Evolutionary conservation across 768 basidiomycete species (phyloP).

Genomic region (Termitomyces sp.): DNA sequence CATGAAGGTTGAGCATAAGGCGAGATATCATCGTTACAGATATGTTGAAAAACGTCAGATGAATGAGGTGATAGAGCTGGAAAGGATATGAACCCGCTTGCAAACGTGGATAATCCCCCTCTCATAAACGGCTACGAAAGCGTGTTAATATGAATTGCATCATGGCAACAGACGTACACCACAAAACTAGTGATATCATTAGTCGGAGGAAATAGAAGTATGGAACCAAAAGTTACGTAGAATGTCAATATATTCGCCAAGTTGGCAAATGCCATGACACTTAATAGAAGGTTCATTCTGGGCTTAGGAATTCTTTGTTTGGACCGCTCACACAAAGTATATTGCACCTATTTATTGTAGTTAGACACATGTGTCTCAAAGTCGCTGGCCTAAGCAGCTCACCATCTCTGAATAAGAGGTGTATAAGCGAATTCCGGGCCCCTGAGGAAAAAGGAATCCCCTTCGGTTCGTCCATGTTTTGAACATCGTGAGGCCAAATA

Average conservation of each 20-base stretch:
- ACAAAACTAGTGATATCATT: slow-evolving; percentile 15
- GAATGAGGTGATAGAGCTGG: not conserved
- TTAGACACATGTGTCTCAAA: not conserved
- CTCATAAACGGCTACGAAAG: slow-evolving; percentile 32
- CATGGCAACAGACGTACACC: slow-evolving; percentile 15
- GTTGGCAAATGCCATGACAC: slow-evolving; percentile 36
- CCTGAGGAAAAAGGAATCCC: slow-evolving; percentile 19
- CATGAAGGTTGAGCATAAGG: slow-evolving; percentile 50
- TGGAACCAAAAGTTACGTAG: not conserved
- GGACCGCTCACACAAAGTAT: slow-evolving; percentile 44
- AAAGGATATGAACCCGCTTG: slow-evolving; percentile 35
- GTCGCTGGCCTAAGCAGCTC: slow-evolving; percentile 4
- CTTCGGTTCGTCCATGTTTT: slow-evolving; percentile 34
- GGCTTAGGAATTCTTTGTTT: not conserved
- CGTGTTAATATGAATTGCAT: no score
- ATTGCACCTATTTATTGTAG: slow-evolving; percentile 33
- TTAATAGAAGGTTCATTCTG: slow-evolving; percentile 11
- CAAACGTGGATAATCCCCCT: slow-evolving; percentile 43
- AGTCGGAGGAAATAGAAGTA: not conserved
- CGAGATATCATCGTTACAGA: slow-evolving; percentile 50
- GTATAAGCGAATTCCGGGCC: slow-evolving; percentile 26
- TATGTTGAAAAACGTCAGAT: slow-evolving; percentile 22
- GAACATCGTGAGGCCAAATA: slow-evolving; percentile 41
- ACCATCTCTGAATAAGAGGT: slow-evolving; percentile 46
- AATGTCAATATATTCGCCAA: slow-evolving; percentile 1